Evolutionary conservation across 2,329 filamentous ascomycete genomes (phyloP).

Genomic region (Sporothrix inflata): DNA sequence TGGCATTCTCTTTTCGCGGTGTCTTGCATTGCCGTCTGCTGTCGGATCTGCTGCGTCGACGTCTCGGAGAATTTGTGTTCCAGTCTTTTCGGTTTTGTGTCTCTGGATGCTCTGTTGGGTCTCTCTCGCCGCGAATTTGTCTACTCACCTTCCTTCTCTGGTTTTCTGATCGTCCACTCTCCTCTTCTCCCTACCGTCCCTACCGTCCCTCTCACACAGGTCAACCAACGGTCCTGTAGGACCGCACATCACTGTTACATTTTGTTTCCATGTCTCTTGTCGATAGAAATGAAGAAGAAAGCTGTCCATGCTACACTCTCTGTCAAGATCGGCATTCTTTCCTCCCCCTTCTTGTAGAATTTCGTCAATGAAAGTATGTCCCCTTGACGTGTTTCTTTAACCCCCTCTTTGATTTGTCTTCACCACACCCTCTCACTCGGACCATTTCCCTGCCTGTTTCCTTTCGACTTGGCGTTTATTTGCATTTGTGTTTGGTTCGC

Average conservation of each 20-base stretch:
- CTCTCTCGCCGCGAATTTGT: too few relatives aligned
- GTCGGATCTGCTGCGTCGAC: not conserved
- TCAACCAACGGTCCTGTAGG: not conserved
- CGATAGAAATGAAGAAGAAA: too few relatives aligned
- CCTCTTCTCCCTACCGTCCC: not conserved
- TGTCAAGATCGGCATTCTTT: not conserved
- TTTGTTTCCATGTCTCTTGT: not conserved
- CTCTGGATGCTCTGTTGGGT: not conserved
- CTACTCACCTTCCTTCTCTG: not conserved
- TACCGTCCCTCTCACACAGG: not conserved
- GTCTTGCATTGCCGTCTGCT: constrained; percentile 11
- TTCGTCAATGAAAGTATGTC: not conserved
- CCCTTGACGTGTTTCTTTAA: not conserved
- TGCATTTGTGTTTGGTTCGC: not conserved
- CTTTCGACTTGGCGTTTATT: constrained; percentile 7
- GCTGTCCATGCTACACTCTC: too few relatives aligned
- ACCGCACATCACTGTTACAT: constrained; percentile 12
- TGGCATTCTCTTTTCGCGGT: not conserved
- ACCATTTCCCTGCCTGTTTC: not conserved
- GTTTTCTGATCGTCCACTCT: not conserved
- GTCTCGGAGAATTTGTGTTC: constrained; percentile 29
- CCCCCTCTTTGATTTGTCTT: not conserved
- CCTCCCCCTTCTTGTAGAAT: not conserved
- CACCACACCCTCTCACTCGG: not conserved
- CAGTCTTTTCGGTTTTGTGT: constrained; percentile 14